These are phyloP conservation scores for Excoecaria cochinchinensis DNA, from an alignment of 345 rosid genomes.

Conservation along the genomic window DNA sequence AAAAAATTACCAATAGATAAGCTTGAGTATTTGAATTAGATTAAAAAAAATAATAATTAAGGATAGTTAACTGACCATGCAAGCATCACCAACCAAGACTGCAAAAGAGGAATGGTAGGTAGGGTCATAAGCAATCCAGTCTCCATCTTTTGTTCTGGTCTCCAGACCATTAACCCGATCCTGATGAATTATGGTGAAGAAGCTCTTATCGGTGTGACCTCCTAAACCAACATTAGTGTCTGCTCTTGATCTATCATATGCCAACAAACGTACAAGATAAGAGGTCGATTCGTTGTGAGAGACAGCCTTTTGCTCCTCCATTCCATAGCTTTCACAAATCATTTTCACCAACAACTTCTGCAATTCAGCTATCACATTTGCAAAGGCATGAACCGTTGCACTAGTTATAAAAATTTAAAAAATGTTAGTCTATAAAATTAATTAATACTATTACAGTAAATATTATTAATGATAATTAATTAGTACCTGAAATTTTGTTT, in stretches of 20 bases:
- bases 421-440: too few species aligned
- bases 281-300: conserved; percentile 39
- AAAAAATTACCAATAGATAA: too few species aligned
- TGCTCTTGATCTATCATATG: conserved; percentile 42
- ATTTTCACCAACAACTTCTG: conserved; percentile 48
- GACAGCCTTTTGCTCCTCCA: conserved; percentile 29
- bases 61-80: conserved; percentile 42
- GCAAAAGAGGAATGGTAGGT: conserved; percentile 43
- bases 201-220: conserved; percentile 63
- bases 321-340: conserved; percentile 59
- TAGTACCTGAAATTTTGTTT: conserved; percentile 35
- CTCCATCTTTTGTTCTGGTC: conserved; percentile 42
- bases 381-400: conserved; percentile 37
- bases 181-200: conserved; percentile 58
- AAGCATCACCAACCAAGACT: conserved; percentile 58
- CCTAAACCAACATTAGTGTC: conserved; percentile 44
- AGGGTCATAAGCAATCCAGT: conserved; percentile 49
- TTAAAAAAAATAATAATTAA: too few species aligned
- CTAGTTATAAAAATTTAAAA: conserved; percentile 21
- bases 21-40: too few species aligned
- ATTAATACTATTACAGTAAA: background rate
- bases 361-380: conserved; percentile 37
- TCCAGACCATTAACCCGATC: conserved; percentile 52
- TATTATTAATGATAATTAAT: background rate
- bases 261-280: conserved; percentile 53